A percentile compares a stretch with the other conserved stretches of the same genome.
Evolutionary conservation across 192 early-diverging fungal genomes (phyloP).

Genomic region (Dispira simplex): DNA sequence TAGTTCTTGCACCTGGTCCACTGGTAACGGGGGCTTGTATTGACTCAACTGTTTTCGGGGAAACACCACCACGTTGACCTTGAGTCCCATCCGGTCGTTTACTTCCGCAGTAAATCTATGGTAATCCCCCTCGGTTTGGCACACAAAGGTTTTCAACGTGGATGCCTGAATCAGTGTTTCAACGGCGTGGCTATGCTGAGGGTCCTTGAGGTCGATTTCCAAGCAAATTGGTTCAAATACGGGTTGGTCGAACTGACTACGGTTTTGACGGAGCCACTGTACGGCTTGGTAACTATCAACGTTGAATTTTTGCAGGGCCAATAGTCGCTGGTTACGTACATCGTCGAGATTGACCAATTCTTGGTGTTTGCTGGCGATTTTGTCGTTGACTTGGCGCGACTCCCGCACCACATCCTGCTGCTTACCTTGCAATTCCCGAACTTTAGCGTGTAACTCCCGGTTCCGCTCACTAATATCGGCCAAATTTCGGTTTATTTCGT

Average conservation of each 20-base stretch:
- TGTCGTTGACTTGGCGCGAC: slow-evolving; percentile 14
- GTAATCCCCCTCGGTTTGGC: slow-evolving; percentile 68
- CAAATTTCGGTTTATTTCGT: slow-evolving; percentile 15
- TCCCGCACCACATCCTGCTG: slow-evolving; percentile 22
- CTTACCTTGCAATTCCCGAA: slow-evolving; percentile 25
- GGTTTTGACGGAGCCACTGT: slow-evolving; percentile 53
- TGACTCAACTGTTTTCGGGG: slow-evolving; percentile 14
- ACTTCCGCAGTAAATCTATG: slow-evolving; percentile 40
- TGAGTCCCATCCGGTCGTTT: slow-evolving; percentile 39
- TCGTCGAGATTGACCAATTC: slow-evolving; percentile 46
- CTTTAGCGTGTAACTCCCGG: slow-evolving; percentile 22
- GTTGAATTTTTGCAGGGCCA: slow-evolving; percentile 28
- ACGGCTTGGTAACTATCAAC: slow-evolving; percentile 41
- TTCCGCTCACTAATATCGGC: slow-evolving; percentile 20
- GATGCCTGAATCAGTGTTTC: slow-evolving; percentile 32
- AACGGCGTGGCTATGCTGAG: slow-evolving; percentile 40
- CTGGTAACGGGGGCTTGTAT: slow-evolving; percentile 18
- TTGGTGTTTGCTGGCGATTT: slow-evolving; percentile 20
- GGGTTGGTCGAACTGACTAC: slow-evolving; percentile 38
- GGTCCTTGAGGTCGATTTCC: slow-evolving; percentile 52
- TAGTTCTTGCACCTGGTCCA: slow-evolving; percentile 22
- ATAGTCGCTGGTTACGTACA: slow-evolving; percentile 32
- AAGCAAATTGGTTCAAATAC: slow-evolving; percentile 62
- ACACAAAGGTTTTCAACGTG: slow-evolving; percentile 61
- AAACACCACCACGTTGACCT: slow-evolving; percentile 42